Evolutionary conservation across 805 yeast species (phyloP).

Genomic region (Kuraishia piskuri): DNA sequence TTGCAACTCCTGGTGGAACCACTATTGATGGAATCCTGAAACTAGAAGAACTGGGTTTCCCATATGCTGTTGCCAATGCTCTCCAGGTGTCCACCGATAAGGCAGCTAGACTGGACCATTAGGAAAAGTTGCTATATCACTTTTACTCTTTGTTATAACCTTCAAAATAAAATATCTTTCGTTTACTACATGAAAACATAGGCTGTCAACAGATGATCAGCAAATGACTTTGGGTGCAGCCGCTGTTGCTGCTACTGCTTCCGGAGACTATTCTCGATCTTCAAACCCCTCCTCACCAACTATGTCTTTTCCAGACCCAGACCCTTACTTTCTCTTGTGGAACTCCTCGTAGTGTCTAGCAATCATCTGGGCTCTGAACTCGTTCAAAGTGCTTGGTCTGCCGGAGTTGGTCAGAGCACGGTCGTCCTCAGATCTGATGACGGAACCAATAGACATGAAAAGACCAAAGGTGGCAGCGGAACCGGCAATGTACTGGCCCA

Average conservation of each 20-base stretch:
- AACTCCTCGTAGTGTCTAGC: conserved; percentile 23
- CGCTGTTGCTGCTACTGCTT: no score
- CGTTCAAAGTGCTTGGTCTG: conserved; percentile 23
- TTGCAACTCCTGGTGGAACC: conserved; percentile 97
- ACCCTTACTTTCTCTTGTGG: not conserved
- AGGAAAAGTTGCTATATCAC: no score
- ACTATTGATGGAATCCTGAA: conserved; percentile 91
- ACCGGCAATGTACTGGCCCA: conserved; percentile 94
- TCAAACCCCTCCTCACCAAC: not conserved
- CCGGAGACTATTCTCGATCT: not conserved
- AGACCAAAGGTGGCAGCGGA: conserved; percentile 95
- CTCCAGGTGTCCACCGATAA: not conserved
- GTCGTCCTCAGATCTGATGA: conserved; percentile 65
- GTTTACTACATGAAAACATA: not conserved
- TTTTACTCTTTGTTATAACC: not conserved
- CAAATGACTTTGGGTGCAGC: no score
- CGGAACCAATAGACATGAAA: conserved; percentile 94
- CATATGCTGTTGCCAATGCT: not conserved
- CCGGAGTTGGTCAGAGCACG: conserved; percentile 11
- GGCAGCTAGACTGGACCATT: not conserved
- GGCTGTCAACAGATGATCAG: not conserved
- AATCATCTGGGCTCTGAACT: conserved; percentile 31
- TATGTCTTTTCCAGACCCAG: not conserved
- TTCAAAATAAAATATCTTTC: not conserved
- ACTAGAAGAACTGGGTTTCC: conserved; percentile 58